Conservation (phyloP, 331 rosid genomes). For the Arachis monticola region DNA sequence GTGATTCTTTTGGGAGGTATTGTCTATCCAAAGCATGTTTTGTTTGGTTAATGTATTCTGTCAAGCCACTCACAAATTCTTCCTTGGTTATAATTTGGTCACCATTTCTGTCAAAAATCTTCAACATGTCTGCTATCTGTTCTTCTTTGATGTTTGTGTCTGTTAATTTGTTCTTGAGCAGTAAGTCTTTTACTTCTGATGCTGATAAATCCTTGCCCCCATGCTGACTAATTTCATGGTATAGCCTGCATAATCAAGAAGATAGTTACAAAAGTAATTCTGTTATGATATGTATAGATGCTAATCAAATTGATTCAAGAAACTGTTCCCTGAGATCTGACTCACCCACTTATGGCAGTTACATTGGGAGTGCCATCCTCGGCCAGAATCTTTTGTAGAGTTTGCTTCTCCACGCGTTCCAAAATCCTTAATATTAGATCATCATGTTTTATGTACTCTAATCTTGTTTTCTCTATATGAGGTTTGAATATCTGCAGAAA, state of each 20-base stretch:
- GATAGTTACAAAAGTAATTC: no score
- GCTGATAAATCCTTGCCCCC: conserved; percentile 43
- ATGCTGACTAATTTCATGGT: conserved; percentile 55
- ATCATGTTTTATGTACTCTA: conserved; percentile 63
- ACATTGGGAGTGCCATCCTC: conserved; percentile 67
- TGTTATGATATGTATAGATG: no score
- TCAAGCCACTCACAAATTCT: conserved; percentile 65
- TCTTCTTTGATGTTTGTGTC: conserved; percentile 43
- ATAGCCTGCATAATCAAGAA: conserved; percentile 48
- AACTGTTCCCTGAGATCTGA: conserved; percentile 22
- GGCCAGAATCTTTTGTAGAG: conserved; percentile 60
- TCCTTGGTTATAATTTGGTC: conserved; percentile 61
- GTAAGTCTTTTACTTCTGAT: conserved; percentile 51
- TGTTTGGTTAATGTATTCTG: conserved; percentile 59
- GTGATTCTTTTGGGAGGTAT: conserved; percentile 49
- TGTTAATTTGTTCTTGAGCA: conserved; percentile 46
- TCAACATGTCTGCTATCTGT: conserved; percentile 51
- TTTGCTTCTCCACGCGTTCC: conserved; percentile 60
- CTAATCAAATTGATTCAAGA: conserved; percentile 3
- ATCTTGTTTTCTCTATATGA: conserved; percentile 63
- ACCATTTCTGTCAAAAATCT: conserved; percentile 53
- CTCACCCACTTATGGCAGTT: conserved; percentile 58
- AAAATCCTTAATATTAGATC: conserved; percentile 58
- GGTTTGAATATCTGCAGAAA: conserved; percentile 60
- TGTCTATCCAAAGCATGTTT: conserved; percentile 44